A percentile compares a stretch with the other conserved stretches of the same genome.
These are phyloP conservation scores for Cyberlindnera euphorbiae DNA, from an alignment of 805 yeast genomes.

Conservation along the genomic window DNA sequence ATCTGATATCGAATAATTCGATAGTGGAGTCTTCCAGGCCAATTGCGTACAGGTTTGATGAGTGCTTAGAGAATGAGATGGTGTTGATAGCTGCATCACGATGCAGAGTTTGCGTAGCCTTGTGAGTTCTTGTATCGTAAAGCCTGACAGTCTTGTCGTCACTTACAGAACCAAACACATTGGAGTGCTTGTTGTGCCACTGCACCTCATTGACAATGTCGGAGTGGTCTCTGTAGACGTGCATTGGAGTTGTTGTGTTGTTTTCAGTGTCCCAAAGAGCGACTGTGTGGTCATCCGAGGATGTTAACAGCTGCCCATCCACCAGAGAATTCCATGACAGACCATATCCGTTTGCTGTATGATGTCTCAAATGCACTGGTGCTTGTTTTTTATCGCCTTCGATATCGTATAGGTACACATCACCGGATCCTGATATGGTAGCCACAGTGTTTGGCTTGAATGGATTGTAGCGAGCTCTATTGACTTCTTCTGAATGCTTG, in stretches of 20 bases:
- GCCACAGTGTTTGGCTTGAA: conserved; percentile 51
- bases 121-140: conserved; percentile 41
- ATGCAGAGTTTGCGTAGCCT: conserved; percentile 25
- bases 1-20: conserved; percentile 60
- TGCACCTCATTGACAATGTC: conserved; percentile 73
- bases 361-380: conserved; percentile 39
- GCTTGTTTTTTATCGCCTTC: conserved; percentile 25
- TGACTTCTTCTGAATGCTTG: conserved; percentile 59
- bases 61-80: conserved; percentile 59
- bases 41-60: conserved; percentile 55
- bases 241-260: conserved; percentile 23
- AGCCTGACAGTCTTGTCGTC: conserved; percentile 58
- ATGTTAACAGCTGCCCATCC: conserved; percentile 49
- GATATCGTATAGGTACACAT: conserved; percentile 45
- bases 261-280: conserved; percentile 52
- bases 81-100: conserved; percentile 48
- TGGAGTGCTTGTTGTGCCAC: conserved; percentile 53
- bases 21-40: conserved; percentile 69
- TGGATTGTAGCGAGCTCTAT: conserved; percentile 69
- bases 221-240: conserved; percentile 36
- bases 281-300: conserved; percentile 61
- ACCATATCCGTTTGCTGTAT: conserved; percentile 70
- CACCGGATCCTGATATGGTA: conserved; percentile 66
- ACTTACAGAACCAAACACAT: conserved; percentile 64
- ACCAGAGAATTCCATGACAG: conserved; percentile 55